Evolutionary conservation across 2,329 filamentous ascomycete species (phyloP).

Genomic region (Alternaria infectoria): DNA sequence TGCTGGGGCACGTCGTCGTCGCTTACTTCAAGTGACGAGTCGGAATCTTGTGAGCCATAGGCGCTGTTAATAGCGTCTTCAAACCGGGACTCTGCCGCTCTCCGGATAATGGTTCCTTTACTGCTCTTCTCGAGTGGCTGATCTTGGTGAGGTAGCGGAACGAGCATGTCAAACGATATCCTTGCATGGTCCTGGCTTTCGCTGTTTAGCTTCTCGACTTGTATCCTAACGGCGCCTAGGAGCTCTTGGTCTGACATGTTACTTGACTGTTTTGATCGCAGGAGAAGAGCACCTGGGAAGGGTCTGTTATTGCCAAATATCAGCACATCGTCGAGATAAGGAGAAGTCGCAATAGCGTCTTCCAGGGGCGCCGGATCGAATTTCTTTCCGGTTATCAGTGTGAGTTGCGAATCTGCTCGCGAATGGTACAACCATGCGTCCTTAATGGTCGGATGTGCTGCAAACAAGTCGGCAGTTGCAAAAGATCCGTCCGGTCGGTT

Average conservation of each 20-base stretch:
- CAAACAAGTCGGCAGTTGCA: slow-evolving; percentile 69
- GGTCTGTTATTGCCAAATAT: slow-evolving; percentile 66
- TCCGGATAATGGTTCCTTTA: slow-evolving; percentile 66
- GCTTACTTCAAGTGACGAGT: slow-evolving; percentile 18
- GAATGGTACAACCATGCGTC: slow-evolving; percentile 69
- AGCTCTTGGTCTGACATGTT: slow-evolving; percentile 47
- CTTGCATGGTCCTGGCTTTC: slow-evolving; percentile 59
- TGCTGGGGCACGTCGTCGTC: slow-evolving; percentile 38
- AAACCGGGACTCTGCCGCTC: slow-evolving; percentile 59
- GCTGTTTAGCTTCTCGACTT: slow-evolving; percentile 57
- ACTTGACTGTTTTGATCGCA: slow-evolving; percentile 48
- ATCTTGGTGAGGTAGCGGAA: slow-evolving; percentile 50
- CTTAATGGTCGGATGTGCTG: slow-evolving; percentile 57
- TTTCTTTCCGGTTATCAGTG: slow-evolving; percentile 70
- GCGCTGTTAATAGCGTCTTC: slow-evolving; percentile 53
- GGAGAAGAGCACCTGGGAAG: slow-evolving; percentile 64
- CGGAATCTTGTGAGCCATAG: slow-evolving; percentile 48
- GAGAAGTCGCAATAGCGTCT: slow-evolving; percentile 57
- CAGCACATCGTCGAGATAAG: slow-evolving; percentile 60
- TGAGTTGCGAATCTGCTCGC: slow-evolving; percentile 66
- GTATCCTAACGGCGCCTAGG: slow-evolving; percentile 51
- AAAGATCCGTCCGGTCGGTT: slow-evolving; percentile 67
- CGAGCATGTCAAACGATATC: slow-evolving; percentile 59
- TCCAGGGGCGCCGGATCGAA: slow-evolving; percentile 70
- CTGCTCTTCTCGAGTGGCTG: slow-evolving; percentile 63